phyloP scores from a whole-genome alignment of 2,329 filamentous ascomycete genomes.

The Pseudocercospora macadamiae region DNA sequence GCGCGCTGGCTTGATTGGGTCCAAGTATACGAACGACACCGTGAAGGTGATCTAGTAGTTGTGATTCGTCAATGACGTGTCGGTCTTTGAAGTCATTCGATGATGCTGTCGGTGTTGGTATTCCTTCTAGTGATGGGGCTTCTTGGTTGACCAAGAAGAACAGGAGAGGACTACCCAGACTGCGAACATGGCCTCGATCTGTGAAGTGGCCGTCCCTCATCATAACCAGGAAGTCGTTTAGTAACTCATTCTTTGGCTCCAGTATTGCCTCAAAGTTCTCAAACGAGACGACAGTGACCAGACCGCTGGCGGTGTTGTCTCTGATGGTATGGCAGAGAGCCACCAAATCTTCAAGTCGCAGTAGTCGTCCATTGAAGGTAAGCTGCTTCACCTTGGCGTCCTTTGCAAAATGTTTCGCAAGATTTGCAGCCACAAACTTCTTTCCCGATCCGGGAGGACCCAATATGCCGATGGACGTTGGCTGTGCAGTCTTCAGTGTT shows the following conservation, averaged over 20 bases:
- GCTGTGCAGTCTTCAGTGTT: slow-evolving; percentile 24
- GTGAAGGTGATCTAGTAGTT: slow-evolving; percentile 37
- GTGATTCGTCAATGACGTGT: slow-evolving; percentile 30
- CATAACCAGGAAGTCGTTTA: slow-evolving; percentile 35
- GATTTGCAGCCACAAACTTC: slow-evolving; percentile 37
- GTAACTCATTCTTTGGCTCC: slow-evolving; percentile 29
- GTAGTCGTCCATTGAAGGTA: slow-evolving; percentile 34
- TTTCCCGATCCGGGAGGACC: slow-evolving; percentile 38
- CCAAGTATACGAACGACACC: slow-evolving; percentile 37
- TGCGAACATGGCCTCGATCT: slow-evolving; percentile 33
- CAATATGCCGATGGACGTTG: slow-evolving; percentile 37
- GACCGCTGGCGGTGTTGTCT: slow-evolving; percentile 33
- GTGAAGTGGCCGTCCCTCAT: slow-evolving; percentile 38
- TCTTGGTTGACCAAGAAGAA: slow-evolving; percentile 40
- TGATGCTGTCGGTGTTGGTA: slow-evolving; percentile 31
- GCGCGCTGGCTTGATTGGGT: slow-evolving; percentile 33
- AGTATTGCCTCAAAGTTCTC: slow-evolving; percentile 39
- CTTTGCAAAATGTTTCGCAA: slow-evolving; percentile 32
- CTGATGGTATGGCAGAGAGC: slow-evolving; percentile 37
- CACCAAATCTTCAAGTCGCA: slow-evolving; percentile 33
- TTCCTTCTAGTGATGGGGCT: slow-evolving; percentile 24
- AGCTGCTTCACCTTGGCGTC: slow-evolving; percentile 30
- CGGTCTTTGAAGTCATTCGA: slow-evolving; percentile 27
- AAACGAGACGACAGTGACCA: slow-evolving; percentile 35
- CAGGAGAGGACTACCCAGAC: slow-evolving; percentile 34